These are phyloP conservation scores for Rhizophagus prolifer DNA, from an alignment of 192 early-diverging fungal species.

Conservation along the genomic window DNA sequence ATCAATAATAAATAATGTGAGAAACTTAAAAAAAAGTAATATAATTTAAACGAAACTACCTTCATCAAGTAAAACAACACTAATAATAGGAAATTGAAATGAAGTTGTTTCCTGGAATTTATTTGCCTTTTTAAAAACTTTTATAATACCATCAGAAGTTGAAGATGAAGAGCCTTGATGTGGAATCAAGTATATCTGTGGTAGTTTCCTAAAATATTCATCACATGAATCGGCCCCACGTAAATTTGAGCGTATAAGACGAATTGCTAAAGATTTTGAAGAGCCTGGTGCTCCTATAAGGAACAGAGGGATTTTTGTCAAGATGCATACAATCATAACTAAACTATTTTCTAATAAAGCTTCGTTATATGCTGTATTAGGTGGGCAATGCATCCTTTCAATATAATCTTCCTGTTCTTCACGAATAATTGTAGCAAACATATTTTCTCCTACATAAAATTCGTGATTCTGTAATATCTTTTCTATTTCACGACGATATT, in stretches of 20 bases:
- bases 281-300: slow-evolving; percentile 27
- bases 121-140: slow-evolving; percentile 21
- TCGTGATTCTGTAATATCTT: neutral
- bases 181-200: slow-evolving; percentile 26
- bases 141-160: slow-evolving; percentile 31
- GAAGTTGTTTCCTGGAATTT: slow-evolving; percentile 15
- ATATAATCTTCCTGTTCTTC: slow-evolving; percentile 27
- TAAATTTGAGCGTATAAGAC: slow-evolving; percentile 20
- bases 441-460: neutral
- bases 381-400: neutral
- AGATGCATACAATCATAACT: slow-evolving; percentile 26
- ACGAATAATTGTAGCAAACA: neutral
- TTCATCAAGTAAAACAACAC: slow-evolving; percentile 29
- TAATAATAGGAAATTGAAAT: slow-evolving; percentile 11
- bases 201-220: slow-evolving; percentile 17
- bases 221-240: slow-evolving; percentile 24
- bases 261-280: slow-evolving; percentile 29
- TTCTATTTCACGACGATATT: neutral
- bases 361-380: slow-evolving; percentile 1
- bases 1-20: too few species aligned
- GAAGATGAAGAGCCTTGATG: slow-evolving; percentile 30
- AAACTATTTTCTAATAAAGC: slow-evolving; percentile 22
- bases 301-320: slow-evolving; percentile 25
- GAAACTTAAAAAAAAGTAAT: too few species aligned
- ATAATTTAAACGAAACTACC: neutral